These are phyloP conservation scores for Physcomitrium patens DNA, from an alignment of 225 moss, liverwort and hornwort genomes.

Conservation along the genomic window DNA sequence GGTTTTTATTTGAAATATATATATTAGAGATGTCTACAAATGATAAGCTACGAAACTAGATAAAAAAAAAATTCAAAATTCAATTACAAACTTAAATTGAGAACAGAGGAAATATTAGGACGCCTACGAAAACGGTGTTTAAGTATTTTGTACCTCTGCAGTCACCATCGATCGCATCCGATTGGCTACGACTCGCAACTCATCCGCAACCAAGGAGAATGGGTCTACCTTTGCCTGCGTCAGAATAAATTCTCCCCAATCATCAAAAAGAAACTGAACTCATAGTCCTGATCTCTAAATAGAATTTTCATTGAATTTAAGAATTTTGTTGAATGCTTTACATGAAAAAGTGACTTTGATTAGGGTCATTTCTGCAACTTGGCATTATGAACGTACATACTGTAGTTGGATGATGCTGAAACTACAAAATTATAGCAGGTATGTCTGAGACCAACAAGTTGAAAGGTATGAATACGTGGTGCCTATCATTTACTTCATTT, in stretches of 20 bases:
- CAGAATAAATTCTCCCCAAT: neutral
- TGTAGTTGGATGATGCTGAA: too few relatives aligned
- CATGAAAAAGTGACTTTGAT: too few relatives aligned
- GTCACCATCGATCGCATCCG: slow-evolving; percentile 87
- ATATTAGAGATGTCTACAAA: neutral
- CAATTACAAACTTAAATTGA: neutral
- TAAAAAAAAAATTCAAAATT: neutral
- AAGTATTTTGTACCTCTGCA: slow-evolving; percentile 64
- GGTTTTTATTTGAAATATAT: too few relatives aligned
- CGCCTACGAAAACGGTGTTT: neutral
- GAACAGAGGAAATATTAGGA: neutral
- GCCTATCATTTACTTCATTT: too few relatives aligned
- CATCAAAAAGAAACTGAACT: slow-evolving; percentile 12
- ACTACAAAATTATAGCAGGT: too few relatives aligned
- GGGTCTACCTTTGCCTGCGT: slow-evolving; percentile 89
- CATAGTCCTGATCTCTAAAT: slow-evolving; percentile 9
- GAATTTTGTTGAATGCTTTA: too few relatives aligned
- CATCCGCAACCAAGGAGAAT: slow-evolving; percentile 91
- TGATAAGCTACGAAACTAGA: too few relatives aligned
- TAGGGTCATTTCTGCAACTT: too few relatives aligned
- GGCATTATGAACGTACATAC: too few relatives aligned
- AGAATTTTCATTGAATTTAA: too few relatives aligned
- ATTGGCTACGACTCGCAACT: slow-evolving; percentile 74
- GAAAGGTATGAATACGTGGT: too few relatives aligned
- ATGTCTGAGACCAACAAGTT: too few relatives aligned